Evolutionary conservation across 2,329 filamentous ascomycete genomes (phyloP).

Genomic region (Penicillium sp.): DNA sequence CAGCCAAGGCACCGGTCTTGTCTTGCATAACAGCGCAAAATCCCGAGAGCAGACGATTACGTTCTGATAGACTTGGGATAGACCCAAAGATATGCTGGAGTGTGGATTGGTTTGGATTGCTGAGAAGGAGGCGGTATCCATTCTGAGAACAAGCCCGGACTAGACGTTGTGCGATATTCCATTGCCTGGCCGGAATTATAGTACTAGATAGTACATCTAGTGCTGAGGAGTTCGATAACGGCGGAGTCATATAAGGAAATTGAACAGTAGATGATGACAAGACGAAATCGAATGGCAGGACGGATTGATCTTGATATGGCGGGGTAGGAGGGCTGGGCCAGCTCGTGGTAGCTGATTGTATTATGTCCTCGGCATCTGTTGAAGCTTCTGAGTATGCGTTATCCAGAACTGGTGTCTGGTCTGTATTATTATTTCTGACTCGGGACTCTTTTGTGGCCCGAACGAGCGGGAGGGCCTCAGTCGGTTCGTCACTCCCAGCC

Average conservation of each 20-base stretch:
- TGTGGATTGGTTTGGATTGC: constrained; percentile 5
- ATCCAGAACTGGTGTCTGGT: constrained; percentile 1
- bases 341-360: not conserved
- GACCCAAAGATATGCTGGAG: constrained; percentile 18
- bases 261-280: constrained; percentile 10
- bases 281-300: constrained; percentile 17
- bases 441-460: not conserved
- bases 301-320: constrained; percentile 15
- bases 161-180: constrained; percentile 21
- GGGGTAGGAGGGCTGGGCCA: constrained; percentile 13
- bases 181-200: constrained; percentile 8
- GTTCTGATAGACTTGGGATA: constrained; percentile 7
- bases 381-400: not conserved
- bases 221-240: not conserved
- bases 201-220: not conserved
- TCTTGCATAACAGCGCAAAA: constrained; percentile 17
- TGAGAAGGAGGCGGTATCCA: constrained; percentile 21
- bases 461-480: not conserved
- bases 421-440: constrained; percentile 3
- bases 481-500: constrained; percentile 14
- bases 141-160: constrained; percentile 22
- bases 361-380: constrained; percentile 8
- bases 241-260: not conserved
- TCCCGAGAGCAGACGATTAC: constrained; percentile 15
- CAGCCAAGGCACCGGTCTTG: constrained; percentile 13